phyloP scores from a whole-genome alignment of 345 rosid species.

The Populus davidiana region DNA sequence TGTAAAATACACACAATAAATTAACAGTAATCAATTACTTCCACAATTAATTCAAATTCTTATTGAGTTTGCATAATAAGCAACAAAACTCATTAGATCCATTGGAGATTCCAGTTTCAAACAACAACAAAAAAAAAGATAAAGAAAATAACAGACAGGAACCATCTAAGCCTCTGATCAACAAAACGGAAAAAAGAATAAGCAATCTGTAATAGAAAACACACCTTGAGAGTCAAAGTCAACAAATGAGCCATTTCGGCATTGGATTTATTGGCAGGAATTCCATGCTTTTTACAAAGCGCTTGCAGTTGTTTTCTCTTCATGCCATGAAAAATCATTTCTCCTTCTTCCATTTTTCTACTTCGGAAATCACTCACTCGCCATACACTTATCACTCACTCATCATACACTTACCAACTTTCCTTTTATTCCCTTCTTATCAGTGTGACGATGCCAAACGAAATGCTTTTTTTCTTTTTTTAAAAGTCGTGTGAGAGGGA shows the following conservation, averaged over 20 bases:
- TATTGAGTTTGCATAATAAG: too few relatives aligned
- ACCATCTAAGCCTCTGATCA: neutral
- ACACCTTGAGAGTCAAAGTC: slow-evolving; percentile 40
- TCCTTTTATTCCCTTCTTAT: neutral
- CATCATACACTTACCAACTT: neutral
- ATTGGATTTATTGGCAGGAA: slow-evolving; percentile 56
- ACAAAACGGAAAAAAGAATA: too few relatives aligned
- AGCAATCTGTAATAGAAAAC: neutral
- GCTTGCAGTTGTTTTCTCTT: slow-evolving; percentile 55
- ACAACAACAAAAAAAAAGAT: neutral
- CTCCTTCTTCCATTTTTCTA: neutral
- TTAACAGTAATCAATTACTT: too few relatives aligned
- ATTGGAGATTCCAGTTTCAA: neutral
- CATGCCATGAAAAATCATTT: slow-evolving; percentile 46
- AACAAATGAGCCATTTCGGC: slow-evolving; percentile 51
- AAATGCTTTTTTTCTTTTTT: neutral
- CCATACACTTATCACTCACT: neutral
- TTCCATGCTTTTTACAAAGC: slow-evolving; percentile 56
- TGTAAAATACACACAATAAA: too few relatives aligned
- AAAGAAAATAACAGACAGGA: neutral
- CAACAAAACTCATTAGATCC: neutral
- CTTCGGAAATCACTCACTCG: neutral
- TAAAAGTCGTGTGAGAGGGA: neutral
- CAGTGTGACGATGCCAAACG: neutral
- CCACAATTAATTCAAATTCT: neutral